Evolutionary conservation across 306 rosid genomes (phyloP).

Genomic region (Urtica urens): DNA sequence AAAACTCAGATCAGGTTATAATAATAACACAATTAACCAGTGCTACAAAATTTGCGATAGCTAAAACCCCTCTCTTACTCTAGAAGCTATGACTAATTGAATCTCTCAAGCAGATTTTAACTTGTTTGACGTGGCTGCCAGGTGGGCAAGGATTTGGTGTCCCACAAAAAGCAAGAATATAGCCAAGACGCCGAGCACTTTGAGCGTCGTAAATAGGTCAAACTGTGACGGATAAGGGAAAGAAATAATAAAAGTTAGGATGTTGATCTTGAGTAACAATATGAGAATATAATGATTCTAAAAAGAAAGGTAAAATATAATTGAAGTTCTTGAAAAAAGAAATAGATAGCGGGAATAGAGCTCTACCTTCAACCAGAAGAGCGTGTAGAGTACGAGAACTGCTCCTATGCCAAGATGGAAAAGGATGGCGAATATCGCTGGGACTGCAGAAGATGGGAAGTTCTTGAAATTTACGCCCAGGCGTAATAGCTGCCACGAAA

Average conservation of each 20-base stretch:
- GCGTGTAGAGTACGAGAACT: constrained; percentile 64
- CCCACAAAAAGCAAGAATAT: constrained; percentile 66
- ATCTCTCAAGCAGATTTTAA: constrained; percentile 71
- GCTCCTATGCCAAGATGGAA: constrained; percentile 72
- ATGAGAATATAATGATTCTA: background rate
- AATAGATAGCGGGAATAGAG: background rate
- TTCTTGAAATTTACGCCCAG: constrained; percentile 83
- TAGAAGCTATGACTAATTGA: constrained; percentile 14
- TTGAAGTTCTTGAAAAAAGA: too few relatives aligned
- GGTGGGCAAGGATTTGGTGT: constrained; percentile 78
- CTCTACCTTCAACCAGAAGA: constrained; percentile 95
- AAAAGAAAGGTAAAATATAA: background rate
- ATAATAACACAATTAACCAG: constrained; percentile 6
- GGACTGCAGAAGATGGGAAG: constrained; percentile 57
- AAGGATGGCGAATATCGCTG: constrained; percentile 52
- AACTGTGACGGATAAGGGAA: constrained; percentile 40
- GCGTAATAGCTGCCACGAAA: constrained; percentile 45
- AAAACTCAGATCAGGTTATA: background rate
- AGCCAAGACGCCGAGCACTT: constrained; percentile 64
- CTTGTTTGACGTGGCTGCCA: constrained; percentile 71
- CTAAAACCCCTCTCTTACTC: constrained; percentile 11
- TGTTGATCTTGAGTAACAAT: background rate
- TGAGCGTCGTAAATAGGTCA: constrained; percentile 86
- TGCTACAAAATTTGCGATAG: constrained; percentile 36
- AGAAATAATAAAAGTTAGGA: too few relatives aligned